Evolutionary conservation across 1,139 yeast species (phyloP), one percentile per base, ranked within the genome.

Genomic region (Yamadazyma sp.): DNA sequence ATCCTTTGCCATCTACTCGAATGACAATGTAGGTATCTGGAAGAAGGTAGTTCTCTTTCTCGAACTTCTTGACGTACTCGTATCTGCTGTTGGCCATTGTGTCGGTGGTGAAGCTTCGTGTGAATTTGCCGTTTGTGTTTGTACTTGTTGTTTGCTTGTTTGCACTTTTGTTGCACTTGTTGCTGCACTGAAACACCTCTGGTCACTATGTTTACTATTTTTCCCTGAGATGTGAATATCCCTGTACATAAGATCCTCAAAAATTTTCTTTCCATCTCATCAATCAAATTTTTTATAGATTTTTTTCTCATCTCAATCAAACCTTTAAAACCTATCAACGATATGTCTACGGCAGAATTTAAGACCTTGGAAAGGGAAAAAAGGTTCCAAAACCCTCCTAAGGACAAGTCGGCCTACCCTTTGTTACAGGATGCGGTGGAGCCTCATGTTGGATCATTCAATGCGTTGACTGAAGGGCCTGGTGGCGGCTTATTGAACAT

Each of bases 401-500:
- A 80, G 66, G 95, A 87, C 53, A 78, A 85, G 57, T 74, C 87
- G 18, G 87, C 88, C 20, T 92, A 69, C 55, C 96, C 97, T 6
- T 67, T 89, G 36, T 75, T 94, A 33, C 77, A 78, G 43, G 95
- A 87, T 46, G 98, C 98, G 10, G 94, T 92, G 29, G 80, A 81
- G 43, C 99, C 98, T 10, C 99, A 92, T 61, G 77, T 94, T 43
- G 98, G 96, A 8, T 92, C 98, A 2, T 92, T 92, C 73, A 85
- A 92, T 71, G 98, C 97, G 11, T 73, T 92, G 43, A 86, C 95
- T 30, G 96, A 87, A 44, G 96, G 96, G 18, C 79, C 83, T 22
- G 80, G 73, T 38, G 95, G 92, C 26, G 97, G 97, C 4, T 66
- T 92, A 33, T 72, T 92, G 47, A 89, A 91, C 59, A 66, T 84